Evolutionary conservation across 257 asterid genomes (phyloP).

Genomic region (Rhazya stricta): DNA sequence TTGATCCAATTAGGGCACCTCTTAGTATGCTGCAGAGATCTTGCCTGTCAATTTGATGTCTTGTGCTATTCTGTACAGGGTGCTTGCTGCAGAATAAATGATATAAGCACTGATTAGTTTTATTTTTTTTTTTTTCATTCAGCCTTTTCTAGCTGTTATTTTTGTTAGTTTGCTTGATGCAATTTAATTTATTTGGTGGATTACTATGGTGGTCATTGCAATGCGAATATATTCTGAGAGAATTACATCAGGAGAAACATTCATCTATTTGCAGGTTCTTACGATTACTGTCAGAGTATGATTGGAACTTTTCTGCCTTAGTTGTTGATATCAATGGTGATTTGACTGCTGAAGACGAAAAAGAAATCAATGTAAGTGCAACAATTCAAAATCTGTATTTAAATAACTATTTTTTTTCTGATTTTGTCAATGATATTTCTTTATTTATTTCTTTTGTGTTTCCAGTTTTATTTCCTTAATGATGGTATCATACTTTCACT

Average conservation of each 20-base stretch:
- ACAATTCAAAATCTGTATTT: constrained; percentile 3
- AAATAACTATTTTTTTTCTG: neutral
- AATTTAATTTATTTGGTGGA: neutral
- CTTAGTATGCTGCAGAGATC: neutral
- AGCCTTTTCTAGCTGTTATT: neutral
- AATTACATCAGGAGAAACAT: constrained; percentile 5
- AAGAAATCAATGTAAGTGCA: constrained; percentile 61
- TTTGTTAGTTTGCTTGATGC: neutral
- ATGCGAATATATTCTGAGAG: constrained; percentile 1
- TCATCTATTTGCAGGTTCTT: constrained; percentile 59
- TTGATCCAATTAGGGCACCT: neutral
- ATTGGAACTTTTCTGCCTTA: constrained; percentile 85
- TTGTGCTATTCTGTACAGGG: neutral
- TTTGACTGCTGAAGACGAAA: constrained; percentile 62
- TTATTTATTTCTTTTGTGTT: constrained; percentile 3
- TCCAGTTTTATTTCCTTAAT: constrained; percentile 12
- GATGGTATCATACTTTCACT: constrained; percentile 22
- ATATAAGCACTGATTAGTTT: neutral
- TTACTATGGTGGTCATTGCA: constrained; percentile 3
- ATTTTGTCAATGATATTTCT: neutral
- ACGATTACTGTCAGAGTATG: constrained; percentile 70
- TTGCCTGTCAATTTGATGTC: neutral
- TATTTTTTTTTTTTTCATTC: neutral
- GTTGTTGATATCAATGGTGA: constrained; percentile 82
- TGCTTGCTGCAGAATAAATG: neutral